Evolutionary conservation across 352 stramenopile species (phyloP), one percentile per base, ranked within the genome.

Genomic region (Globisporangium paddicum): DNA sequence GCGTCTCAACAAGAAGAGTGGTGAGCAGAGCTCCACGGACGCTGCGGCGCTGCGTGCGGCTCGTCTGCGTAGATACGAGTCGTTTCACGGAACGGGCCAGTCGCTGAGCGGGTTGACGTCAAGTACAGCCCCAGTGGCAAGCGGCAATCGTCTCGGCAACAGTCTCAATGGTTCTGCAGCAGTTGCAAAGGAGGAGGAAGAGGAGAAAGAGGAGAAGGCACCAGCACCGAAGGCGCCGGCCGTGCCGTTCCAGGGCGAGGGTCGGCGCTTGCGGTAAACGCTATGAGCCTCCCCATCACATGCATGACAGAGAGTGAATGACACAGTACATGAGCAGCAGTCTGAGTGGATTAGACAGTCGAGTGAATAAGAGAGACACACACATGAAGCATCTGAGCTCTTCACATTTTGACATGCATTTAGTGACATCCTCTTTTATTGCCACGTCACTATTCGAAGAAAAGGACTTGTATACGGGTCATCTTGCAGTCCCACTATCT

Each of bases 31-130:
- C 19, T 69, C 71, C 8, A 93, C 80, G 0, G 83, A 93, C 54
- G 71, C 82, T 5, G 68, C 71, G 25, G 77, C 82, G 7, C 72
- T 95, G 37, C 83, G 86, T 16, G 77, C 82, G 3, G 79, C 81
- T 38, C 86, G 86, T 5, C 69, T 95, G 60, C 71, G 76, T 28
- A 90, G 87, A 56, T 93, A 90, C 63, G 83, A 95, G 51, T 83
- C 83, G 4, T 95, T 95, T 59, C 83, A 93, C 47, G 86, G 86
- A 47, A 87, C 83, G 26, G 86, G 86, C 10, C 72, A 86, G 37
- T 93, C 86, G 19, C 63, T 93, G 5, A 89, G 72, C 56, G 81
- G 84, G 7, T 67, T 73, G 38, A 66, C 67, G 42, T 83, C 82
- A 18, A 73, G 64, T 13, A 60, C 46, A 3, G 28, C 50, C 2